Percentiles rank a stretch among this genome's conserved stretches.
Conservation (phyloP, 805 yeast genomes). For the Candida michaelii region DNA sequence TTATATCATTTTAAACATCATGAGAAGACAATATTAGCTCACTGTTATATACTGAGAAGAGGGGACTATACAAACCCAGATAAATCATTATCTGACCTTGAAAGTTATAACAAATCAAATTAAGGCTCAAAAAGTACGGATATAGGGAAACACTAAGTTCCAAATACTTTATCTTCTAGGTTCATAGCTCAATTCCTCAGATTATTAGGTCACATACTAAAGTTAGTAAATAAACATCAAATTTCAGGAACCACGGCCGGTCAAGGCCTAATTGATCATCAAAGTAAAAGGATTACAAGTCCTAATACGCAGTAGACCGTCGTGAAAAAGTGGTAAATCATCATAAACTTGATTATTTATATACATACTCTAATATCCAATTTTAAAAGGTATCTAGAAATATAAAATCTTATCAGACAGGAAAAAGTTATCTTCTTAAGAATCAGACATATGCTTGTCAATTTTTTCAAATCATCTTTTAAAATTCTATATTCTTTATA, state of each 20-base stretch:
- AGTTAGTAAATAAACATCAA: too few species aligned
- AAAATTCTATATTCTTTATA: constrained; percentile 21
- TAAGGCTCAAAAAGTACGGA: too few species aligned
- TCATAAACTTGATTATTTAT: constrained; percentile 31
- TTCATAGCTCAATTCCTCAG: too few species aligned
- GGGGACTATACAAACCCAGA: too few species aligned
- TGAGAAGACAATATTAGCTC: too few species aligned
- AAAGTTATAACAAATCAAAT: too few species aligned
- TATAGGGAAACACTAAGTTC: too few species aligned
- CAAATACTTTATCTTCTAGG: too few species aligned
- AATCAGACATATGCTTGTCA: constrained; percentile 99
- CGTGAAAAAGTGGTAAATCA: constrained; percentile 50
- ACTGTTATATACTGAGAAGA: too few species aligned
- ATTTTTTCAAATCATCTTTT: constrained; percentile 67
- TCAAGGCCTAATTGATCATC: constrained; percentile 50
- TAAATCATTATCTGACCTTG: too few species aligned
- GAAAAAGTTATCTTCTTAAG: constrained; percentile 59
- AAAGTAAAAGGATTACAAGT: constrained; percentile 44
- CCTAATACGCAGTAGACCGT: constrained; percentile 51
- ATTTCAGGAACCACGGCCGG: constrained; percentile 53
- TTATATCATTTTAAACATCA: too few species aligned
- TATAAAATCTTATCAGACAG: constrained; percentile 38
- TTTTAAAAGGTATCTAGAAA: constrained; percentile 12
- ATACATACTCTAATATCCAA: constrained; percentile 2
- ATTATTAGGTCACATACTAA: background rate